A percentile compares a stretch with the other conserved stretches of the same genome.
These are phyloP conservation scores for Tylopilus cervinicoccineus DNA, from an alignment of 768 basidiomycete species.

Conservation along the genomic window DNA sequence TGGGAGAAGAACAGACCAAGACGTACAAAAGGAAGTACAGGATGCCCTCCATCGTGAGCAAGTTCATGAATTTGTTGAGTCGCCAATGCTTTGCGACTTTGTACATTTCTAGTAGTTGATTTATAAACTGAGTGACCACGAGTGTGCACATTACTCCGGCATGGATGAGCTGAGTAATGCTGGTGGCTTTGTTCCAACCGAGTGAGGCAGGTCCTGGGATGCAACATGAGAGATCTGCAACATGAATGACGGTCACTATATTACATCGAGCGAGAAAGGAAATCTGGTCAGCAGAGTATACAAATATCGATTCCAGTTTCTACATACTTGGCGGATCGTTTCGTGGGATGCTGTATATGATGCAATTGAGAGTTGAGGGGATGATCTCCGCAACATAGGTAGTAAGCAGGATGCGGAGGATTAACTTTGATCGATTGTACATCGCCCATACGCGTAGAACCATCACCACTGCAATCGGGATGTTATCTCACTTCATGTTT, in stretches of 20 bases:
- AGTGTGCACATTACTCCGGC: background rate
- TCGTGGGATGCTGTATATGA: background rate
- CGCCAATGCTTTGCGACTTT: background rate
- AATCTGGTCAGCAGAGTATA: background rate
- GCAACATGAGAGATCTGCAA: background rate
- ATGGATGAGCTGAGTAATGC: background rate
- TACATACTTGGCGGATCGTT: background rate
- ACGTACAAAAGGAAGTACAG: constrained; percentile 10
- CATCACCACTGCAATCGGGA: background rate
- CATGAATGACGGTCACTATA: background rate
- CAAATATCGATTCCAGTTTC: background rate
- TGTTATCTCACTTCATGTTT: background rate
- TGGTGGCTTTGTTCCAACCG: background rate
- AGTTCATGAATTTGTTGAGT: constrained; percentile 5
- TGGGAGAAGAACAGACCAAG: background rate
- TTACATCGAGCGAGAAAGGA: background rate
- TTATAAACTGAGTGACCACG: background rate
- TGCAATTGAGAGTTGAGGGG: background rate
- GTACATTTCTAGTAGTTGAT: constrained; percentile 2
- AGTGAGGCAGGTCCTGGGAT: background rate
- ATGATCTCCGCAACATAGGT: background rate
- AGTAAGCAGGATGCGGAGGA: background rate
- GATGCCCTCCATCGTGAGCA: constrained; percentile 5
- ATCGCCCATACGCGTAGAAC: background rate
- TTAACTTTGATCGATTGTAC: background rate